These are phyloP conservation scores for Tolypocladium endophyticum DNA, from an alignment of 2,329 filamentous ascomycete species.

Conservation along the genomic window DNA sequence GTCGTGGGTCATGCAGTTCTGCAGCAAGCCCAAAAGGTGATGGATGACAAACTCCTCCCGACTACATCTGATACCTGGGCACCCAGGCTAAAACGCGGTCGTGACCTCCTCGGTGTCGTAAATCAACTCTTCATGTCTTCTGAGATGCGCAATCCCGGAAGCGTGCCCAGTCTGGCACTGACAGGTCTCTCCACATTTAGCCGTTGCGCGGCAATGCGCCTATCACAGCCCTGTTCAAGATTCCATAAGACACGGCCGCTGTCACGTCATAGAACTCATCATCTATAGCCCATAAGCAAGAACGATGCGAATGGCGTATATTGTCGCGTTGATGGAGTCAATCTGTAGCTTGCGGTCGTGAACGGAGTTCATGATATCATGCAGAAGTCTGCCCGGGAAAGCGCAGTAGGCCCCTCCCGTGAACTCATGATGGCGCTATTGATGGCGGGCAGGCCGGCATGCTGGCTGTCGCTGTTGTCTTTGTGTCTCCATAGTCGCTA, in stretches of 20 bases:
- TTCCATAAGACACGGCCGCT: not conserved
- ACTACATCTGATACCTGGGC: no score
- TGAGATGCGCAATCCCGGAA: no score
- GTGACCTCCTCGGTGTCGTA: no score
- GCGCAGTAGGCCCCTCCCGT: not conserved
- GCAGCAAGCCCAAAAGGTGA: not conserved
- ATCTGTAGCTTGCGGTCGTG: constrained; percentile 2
- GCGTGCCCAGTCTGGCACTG: no score
- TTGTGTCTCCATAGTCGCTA: constrained; percentile 6
- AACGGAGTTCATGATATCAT: constrained; percentile 7
- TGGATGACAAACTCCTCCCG: no score
- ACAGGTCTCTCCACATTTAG: not conserved
- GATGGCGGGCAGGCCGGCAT: constrained; percentile 5
- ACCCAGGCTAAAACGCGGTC: no score
- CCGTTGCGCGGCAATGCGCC: not conserved
- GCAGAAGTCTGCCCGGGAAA: constrained; percentile 5
- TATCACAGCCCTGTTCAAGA: not conserved
- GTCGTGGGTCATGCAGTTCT: not conserved
- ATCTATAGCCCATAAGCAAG: not conserved
- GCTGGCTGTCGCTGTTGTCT: constrained; percentile 1
- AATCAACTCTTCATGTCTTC: no score
- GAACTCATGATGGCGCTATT: constrained; percentile 4
- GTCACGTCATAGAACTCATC: not conserved
- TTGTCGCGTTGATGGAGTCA: constrained; percentile 6
- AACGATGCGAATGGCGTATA: constrained; percentile 5